Evolutionary conservation across 1,284 basidiomycete genomes (phyloP).

Genomic region (Phylloporus gajari): DNA sequence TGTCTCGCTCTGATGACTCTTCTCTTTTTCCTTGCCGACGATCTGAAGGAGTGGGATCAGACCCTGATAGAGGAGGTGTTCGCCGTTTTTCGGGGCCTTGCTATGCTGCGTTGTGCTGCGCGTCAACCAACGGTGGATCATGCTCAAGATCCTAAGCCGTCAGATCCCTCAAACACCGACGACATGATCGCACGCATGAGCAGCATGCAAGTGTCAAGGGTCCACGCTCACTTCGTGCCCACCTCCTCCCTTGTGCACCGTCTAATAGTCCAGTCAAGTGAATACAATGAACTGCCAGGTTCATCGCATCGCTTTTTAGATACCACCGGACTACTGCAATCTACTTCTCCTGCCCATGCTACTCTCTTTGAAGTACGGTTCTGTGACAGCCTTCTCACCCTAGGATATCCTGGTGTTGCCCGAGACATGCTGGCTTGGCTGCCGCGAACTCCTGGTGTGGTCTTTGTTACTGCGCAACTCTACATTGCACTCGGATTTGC

Average conservation of each 20-base stretch:
- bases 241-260: conserved; percentile 79
- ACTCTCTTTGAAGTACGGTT: conserved; percentile 76
- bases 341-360: conserved; percentile 70
- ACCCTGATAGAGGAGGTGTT: conserved; percentile 76
- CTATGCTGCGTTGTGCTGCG: conserved; percentile 70
- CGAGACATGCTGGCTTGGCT: conserved; percentile 77
- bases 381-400: conserved; percentile 71
- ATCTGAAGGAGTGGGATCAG: conserved; percentile 70
- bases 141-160: conserved; percentile 39
- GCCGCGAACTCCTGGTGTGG: conserved; percentile 78
- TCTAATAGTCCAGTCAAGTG: conserved; percentile 65
- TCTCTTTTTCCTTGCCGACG: conserved; percentile 75
- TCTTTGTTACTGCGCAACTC: conserved; percentile 78
- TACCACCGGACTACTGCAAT: conserved; percentile 69
- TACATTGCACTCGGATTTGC: conserved; percentile 75
- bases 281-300: conserved; percentile 58
- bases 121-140: conserved; percentile 66
- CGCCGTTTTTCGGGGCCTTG: conserved; percentile 78
- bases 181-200: conserved; percentile 73
- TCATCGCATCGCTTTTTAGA: conserved; percentile 77
- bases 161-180: conserved; percentile 57
- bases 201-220: conserved; percentile 75
- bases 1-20: conserved; percentile 72
- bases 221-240: conserved; percentile 57
- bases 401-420: conserved; percentile 73